A percentile compares a stretch with the other conserved stretches of the same genome.
Conservation (phyloP, 106 monocot species). For the Dendrobium huoshanense region DNA sequence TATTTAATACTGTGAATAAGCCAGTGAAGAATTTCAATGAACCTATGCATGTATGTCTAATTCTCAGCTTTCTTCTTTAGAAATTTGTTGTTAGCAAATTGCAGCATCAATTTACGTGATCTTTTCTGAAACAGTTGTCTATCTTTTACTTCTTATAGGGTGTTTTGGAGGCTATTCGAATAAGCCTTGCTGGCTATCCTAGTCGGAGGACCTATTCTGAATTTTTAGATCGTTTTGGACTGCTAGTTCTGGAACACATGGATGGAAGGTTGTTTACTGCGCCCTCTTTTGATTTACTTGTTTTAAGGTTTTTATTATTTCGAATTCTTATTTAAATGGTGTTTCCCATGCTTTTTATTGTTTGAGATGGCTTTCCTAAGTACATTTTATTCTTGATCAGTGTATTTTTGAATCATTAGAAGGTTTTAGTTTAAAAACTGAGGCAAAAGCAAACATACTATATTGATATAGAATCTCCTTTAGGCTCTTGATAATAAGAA, state of each 20-base stretch:
- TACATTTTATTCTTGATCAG: not conserved
- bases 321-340: not conserved
- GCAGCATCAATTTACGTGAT: not conserved
- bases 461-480: not conserved
- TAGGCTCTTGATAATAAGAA: not conserved
- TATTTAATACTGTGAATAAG: too few species aligned
- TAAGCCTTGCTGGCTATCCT: constrained; percentile 97
- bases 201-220: constrained; percentile 87
- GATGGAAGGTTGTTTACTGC: constrained; percentile 52
- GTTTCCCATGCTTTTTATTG: not conserved
- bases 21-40: too few species aligned
- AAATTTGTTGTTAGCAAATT: not conserved
- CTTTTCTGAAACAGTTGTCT: not conserved
- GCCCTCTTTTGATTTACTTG: not conserved
- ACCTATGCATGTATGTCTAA: too few species aligned
- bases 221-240: constrained; percentile 87
- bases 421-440: not conserved
- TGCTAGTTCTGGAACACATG: constrained; percentile 54
- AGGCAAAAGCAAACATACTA: not conserved
- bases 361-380: not conserved
- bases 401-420: not conserved
- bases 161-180: constrained; percentile 93
- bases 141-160: constrained; percentile 35
- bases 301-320: not conserved
- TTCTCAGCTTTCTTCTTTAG: not conserved